phyloP scores from a whole-genome alignment of 2,329 filamentous ascomycete species.

The Phialemoniopsis sp. region DNA sequence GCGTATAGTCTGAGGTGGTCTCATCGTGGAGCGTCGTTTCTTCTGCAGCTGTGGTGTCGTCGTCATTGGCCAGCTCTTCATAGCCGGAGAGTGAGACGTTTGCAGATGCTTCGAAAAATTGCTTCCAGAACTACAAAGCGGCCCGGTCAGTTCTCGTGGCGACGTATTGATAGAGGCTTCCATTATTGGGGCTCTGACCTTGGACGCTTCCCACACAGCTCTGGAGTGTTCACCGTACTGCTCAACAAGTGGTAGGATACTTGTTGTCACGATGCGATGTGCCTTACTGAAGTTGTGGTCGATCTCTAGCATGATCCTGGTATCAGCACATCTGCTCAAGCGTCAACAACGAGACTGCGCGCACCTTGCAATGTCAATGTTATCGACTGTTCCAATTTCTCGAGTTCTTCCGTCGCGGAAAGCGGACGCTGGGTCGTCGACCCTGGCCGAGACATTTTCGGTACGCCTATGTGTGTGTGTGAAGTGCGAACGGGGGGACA shows the following conservation, averaged over 20 bases:
- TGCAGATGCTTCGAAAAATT: slow-evolving; percentile 98
- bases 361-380: slow-evolving; percentile 88
- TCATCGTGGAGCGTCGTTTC: slow-evolving; percentile 55
- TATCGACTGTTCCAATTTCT: slow-evolving; percentile 94
- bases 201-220: slow-evolving; percentile 94
- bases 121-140: slow-evolving; percentile 83
- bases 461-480: too few species aligned
- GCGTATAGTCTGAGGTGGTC: slow-evolving; percentile 34
- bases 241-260: slow-evolving; percentile 88
- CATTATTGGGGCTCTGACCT: slow-evolving; percentile 64
- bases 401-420: slow-evolving; percentile 89
- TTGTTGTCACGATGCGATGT: slow-evolving; percentile 91
- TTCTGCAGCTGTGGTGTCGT: slow-evolving; percentile 40
- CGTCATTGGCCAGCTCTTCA: slow-evolving; percentile 72
- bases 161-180: too few species aligned
- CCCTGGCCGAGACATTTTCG: slow-evolving; percentile 45
- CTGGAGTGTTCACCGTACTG: slow-evolving; percentile 92
- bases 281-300: slow-evolving; percentile 97
- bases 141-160: too few species aligned
- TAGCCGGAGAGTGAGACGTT: slow-evolving; percentile 96
- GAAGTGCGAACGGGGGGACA: too few species aligned
- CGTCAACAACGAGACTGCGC: slow-evolving; percentile 3
- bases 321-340: slow-evolving; percentile 4
- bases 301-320: slow-evolving; percentile 69
- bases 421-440: slow-evolving; percentile 50